Evolutionary conservation across 306 rosid species (phyloP).

Genomic region (Spatholobus suberectus): DNA sequence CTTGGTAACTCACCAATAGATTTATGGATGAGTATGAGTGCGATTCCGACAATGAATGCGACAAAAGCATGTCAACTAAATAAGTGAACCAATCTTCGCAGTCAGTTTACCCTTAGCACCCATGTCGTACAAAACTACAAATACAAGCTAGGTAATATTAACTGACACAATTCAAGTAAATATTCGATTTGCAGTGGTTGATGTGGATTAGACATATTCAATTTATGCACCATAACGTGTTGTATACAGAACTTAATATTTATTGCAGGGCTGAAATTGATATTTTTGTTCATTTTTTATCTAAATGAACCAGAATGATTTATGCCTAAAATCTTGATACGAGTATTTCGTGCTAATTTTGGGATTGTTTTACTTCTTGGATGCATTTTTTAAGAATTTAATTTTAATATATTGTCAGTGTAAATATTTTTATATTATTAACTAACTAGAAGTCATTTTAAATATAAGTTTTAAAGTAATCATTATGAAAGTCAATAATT

Average conservation of each 20-base stretch:
- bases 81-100: background rate
- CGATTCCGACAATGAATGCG: background rate
- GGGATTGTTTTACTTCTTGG: too few relatives aligned
- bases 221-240: background rate
- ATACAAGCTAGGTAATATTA: background rate
- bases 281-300: too few relatives aligned
- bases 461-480: too few relatives aligned
- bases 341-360: too few relatives aligned
- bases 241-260: background rate
- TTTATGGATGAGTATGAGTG: background rate
- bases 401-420: too few relatives aligned
- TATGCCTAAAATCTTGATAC: too few relatives aligned
- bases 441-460: too few relatives aligned
- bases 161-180: background rate
- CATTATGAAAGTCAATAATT: too few relatives aligned
- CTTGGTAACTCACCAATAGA: background rate
- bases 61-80: background rate
- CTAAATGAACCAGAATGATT: too few relatives aligned
- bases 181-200: background rate
- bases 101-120: background rate
- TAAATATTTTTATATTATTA: too few relatives aligned
- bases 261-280: background rate
- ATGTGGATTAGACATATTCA: background rate
- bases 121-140: background rate
- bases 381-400: too few relatives aligned